Percentiles rank a stretch among this genome's conserved stretches.
phyloP scores from a whole-genome alignment of 306 rosid species.

The Hippophae rhamnoides region DNA sequence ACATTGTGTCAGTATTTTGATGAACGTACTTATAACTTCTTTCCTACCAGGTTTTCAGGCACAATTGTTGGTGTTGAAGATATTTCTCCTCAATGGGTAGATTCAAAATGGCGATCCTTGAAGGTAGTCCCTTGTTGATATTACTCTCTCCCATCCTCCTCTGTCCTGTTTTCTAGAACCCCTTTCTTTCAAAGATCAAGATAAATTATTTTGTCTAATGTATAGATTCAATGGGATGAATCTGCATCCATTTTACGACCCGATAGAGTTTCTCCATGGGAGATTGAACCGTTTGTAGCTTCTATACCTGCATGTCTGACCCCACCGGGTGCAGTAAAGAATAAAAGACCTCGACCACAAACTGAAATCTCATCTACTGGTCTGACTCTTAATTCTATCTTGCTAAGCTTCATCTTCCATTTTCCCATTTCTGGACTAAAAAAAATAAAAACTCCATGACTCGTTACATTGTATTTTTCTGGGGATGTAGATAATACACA shows the following conservation, averaged over 20 bases:
- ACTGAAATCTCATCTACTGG: slow-evolving; percentile 48
- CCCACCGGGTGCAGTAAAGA: slow-evolving; percentile 47
- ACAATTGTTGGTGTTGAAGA: slow-evolving; percentile 76
- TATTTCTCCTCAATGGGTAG: slow-evolving; percentile 62
- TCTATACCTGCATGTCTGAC: slow-evolving; percentile 32
- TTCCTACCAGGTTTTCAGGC: slow-evolving; percentile 66
- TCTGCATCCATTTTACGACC: slow-evolving; percentile 68
- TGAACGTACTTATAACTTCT: slow-evolving; percentile 16
- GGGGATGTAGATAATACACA: slow-evolving; percentile 31
- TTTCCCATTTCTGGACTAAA: neutral
- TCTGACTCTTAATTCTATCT: slow-evolving; percentile 15
- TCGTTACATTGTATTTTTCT: neutral
- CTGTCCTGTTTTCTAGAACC: neutral
- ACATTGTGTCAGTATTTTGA: neutral
- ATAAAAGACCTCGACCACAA: slow-evolving; percentile 70
- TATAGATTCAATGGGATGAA: slow-evolving; percentile 98
- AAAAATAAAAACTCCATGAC: too few species aligned
- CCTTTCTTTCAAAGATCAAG: neutral
- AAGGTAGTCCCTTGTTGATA: slow-evolving; percentile 39
- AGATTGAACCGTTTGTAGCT: slow-evolving; percentile 69
- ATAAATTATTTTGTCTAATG: slow-evolving; percentile 11
- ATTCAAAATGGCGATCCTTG: slow-evolving; percentile 78
- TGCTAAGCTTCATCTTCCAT: neutral
- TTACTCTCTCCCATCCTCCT: neutral
- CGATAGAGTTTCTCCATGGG: slow-evolving; percentile 91